Evolutionary conservation across 2,329 filamentous ascomycete species (phyloP).

Genomic region (Phialemoniopsis sp.): DNA sequence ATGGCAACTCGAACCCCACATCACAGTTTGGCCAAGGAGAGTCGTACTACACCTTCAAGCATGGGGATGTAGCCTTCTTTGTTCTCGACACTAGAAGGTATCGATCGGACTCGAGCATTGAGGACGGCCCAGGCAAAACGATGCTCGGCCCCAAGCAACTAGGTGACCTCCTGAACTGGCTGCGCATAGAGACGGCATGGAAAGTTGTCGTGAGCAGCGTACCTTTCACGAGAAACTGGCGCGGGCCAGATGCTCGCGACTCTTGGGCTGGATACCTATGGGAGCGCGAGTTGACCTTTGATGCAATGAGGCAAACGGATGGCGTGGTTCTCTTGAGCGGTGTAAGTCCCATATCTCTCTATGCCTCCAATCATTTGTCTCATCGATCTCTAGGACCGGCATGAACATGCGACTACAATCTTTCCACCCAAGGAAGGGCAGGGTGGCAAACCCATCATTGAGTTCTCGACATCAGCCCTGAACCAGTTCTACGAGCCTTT

Average conservation of each 20-base stretch:
- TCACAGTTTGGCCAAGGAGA: slow-evolving; percentile 30
- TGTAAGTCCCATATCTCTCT: too few relatives aligned
- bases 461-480: slow-evolving; percentile 62
- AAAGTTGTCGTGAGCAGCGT: slow-evolving; percentile 64
- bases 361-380: too few relatives aligned
- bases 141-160: slow-evolving; percentile 61
- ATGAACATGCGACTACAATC: slow-evolving; percentile 62
- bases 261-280: slow-evolving; percentile 65
- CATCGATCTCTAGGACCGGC: too few relatives aligned
- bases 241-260: slow-evolving; percentile 47
- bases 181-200: slow-evolving; percentile 39
- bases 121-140: slow-evolving; percentile 34
- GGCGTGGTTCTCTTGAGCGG: slow-evolving; percentile 61
- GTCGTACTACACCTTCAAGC: slow-evolving; percentile 62
- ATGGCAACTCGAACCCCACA: slow-evolving; percentile 60
- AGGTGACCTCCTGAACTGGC: slow-evolving; percentile 53
- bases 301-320: slow-evolving; percentile 61
- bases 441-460: slow-evolving; percentile 57
- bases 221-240: slow-evolving; percentile 70
- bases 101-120: slow-evolving; percentile 32
- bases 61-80: slow-evolving; percentile 63
- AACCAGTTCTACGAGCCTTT: slow-evolving; percentile 67
- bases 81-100: slow-evolving; percentile 63
- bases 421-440: slow-evolving; percentile 26
- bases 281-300: slow-evolving; percentile 57